These are phyloP conservation scores for Paraconiothyrium sp. DNA, from an alignment of 2,329 filamentous ascomycete species.

Conservation along the genomic window DNA sequence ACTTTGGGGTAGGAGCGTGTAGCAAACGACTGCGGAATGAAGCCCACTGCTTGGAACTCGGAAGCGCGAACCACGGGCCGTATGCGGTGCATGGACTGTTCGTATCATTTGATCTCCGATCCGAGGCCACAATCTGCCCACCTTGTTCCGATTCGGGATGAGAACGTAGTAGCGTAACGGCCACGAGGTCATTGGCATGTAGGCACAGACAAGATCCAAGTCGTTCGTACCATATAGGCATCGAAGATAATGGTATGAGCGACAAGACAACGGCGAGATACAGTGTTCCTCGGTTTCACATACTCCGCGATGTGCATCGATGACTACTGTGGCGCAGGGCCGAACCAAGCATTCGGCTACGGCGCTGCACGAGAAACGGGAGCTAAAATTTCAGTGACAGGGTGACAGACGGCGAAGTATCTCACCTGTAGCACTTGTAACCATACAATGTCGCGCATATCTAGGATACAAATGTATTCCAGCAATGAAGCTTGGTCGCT, in stretches of 20 bases:
- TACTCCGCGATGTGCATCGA: neutral
- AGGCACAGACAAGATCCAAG: neutral
- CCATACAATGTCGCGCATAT: neutral
- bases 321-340: neutral
- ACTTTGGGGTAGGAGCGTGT: neutral
- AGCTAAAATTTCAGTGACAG: neutral
- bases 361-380: neutral
- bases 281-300: neutral
- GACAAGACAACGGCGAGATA: neutral
- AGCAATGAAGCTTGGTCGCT: neutral
- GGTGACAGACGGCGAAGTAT: conserved; percentile 3
- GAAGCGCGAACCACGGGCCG: neutral
- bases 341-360: neutral
- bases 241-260: neutral
- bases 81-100: neutral
- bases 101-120: neutral
- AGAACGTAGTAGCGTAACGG: neutral
- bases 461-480: neutral
- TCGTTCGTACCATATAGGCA: neutral
- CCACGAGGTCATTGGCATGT: neutral
- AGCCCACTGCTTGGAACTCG: neutral
- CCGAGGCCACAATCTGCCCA: neutral
- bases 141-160: neutral
- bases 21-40: neutral
- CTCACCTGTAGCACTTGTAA: conserved; percentile 1